A percentile compares a stretch with the other conserved stretches of the same genome.
These are phyloP conservation scores for Lecanoromycetidae sp. DNA, from an alignment of 2,329 filamentous ascomycete genomes.

Conservation along the genomic window DNA sequence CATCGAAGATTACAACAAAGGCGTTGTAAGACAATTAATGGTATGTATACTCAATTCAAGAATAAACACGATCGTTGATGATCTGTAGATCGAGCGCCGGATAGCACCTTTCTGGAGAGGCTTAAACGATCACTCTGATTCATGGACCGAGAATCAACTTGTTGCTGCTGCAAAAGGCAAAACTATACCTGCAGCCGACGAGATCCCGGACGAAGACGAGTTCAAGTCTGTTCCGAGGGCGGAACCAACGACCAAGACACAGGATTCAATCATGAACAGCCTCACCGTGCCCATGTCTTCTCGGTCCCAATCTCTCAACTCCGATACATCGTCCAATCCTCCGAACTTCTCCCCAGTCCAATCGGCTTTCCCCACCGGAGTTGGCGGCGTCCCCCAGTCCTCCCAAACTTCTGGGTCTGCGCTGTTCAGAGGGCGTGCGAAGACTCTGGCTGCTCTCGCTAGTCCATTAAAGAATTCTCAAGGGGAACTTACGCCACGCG, in stretches of 20 bases:
- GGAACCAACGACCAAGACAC: slow-evolving; percentile 36
- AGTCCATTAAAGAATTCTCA: slow-evolving; percentile 65
- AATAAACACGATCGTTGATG: not conserved
- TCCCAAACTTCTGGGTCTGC: slow-evolving; percentile 37
- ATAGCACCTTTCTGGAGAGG: slow-evolving; percentile 94
- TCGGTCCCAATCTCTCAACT: slow-evolving; percentile 66
- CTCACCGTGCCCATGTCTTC: slow-evolving; percentile 69
- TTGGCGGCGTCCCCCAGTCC: slow-evolving; percentile 40
- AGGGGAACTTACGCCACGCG: slow-evolving; percentile 60
- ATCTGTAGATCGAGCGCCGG: slow-evolving; percentile 71
- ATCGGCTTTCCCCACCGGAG: slow-evolving; percentile 48
- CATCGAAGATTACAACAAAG: slow-evolving; percentile 84
- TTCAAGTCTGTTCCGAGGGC: slow-evolving; percentile 39
- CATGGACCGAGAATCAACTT: slow-evolving; percentile 92
- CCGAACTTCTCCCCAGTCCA: slow-evolving; percentile 51
- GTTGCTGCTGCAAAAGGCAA: slow-evolving; percentile 77
- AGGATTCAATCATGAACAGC: slow-evolving; percentile 53
- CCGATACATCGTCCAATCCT: slow-evolving; percentile 51
- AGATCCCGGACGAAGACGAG: slow-evolving; percentile 59
- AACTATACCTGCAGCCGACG: slow-evolving; percentile 70
- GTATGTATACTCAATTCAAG: slow-evolving; percentile 36
- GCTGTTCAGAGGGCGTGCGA: slow-evolving; percentile 70
- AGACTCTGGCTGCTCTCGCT: slow-evolving; percentile 73
- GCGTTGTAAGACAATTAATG: slow-evolving; percentile 77
- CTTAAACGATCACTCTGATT: slow-evolving; percentile 73